Conservation (phyloP, 148 eudicot genomes). For the Heliosperma pusillum region DNA sequence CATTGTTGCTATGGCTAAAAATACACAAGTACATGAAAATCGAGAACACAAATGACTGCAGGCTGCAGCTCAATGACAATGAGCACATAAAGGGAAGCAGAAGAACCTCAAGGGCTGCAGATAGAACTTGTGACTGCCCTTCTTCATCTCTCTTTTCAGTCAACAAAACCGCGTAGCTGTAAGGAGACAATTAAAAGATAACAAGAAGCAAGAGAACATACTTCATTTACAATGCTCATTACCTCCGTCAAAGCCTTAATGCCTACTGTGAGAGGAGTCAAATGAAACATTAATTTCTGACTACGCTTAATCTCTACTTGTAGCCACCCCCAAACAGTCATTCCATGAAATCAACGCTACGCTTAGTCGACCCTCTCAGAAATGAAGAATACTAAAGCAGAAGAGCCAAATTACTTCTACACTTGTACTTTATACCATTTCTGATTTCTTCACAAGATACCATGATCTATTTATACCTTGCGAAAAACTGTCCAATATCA, state of each 20-base stretch:
- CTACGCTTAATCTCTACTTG: background rate
- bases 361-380: background rate
- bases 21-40: conserved; percentile 1
- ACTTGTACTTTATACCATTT: background rate
- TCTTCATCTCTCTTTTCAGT: conserved; percentile 83
- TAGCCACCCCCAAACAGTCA: background rate
- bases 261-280: background rate
- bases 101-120: conserved; percentile 87
- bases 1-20: background rate
- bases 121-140: conserved; percentile 92
- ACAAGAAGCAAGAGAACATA: background rate
- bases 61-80: background rate
- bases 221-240: background rate
- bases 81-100: background rate
- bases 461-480: background rate
- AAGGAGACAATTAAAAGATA: conserved; percentile 17
- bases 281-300: background rate
- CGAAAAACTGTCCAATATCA: background rate
- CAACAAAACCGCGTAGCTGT: conserved; percentile 83
- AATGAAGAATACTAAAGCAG: background rate
- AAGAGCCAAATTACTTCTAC: background rate
- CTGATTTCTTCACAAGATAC: background rate
- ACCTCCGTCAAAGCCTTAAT: background rate
- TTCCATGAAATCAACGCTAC: background rate
- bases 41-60: background rate